Evolutionary conservation across 371 early-diverging fungal genomes (phyloP).

Genomic region (Dichotomocladium elegans): DNA sequence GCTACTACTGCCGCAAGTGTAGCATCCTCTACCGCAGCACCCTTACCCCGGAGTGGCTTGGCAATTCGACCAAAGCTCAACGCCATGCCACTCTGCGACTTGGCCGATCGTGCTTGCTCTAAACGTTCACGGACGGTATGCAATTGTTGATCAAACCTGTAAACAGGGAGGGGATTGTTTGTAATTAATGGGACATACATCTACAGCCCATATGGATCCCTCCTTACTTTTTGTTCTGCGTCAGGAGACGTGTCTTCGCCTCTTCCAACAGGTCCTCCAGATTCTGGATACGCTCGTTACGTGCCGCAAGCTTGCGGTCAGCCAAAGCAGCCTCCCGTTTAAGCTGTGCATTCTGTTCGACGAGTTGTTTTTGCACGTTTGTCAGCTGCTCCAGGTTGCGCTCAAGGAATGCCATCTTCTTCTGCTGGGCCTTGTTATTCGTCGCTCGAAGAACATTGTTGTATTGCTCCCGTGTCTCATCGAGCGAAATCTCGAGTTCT

Average conservation of each 20-base stretch:
- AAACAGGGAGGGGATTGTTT: too few species aligned
- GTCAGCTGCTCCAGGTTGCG: conserved; percentile 93
- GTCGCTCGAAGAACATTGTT: conserved; percentile 74
- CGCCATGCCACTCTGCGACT: conserved; percentile 54
- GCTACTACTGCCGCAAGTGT: neutral
- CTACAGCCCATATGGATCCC: neutral
- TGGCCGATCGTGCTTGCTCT: conserved; percentile 67
- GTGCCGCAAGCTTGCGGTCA: conserved; percentile 84
- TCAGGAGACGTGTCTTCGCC: conserved; percentile 62
- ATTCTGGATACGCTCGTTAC: conserved; percentile 90
- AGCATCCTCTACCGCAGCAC: conserved; percentile 19
- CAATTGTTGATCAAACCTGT: conserved; percentile 76
- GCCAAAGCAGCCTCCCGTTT: conserved; percentile 88
- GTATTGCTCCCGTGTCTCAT: conserved; percentile 89
- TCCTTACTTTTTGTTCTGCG: conserved; percentile 77
- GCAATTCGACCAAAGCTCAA: conserved; percentile 85
- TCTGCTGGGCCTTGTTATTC: conserved; percentile 80
- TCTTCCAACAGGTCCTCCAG: conserved; percentile 83
- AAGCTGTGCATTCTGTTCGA: conserved; percentile 88
- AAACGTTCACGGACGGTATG: conserved; percentile 75
- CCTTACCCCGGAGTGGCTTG: conserved; percentile 90
- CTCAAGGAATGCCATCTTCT: conserved; percentile 95
- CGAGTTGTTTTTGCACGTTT: conserved; percentile 90
- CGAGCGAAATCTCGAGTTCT: conserved; percentile 90
- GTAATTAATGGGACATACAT: neutral